phyloP scores from a whole-genome alignment of 2,329 filamentous ascomycete species.

The Fusarium xyrophilum region DNA sequence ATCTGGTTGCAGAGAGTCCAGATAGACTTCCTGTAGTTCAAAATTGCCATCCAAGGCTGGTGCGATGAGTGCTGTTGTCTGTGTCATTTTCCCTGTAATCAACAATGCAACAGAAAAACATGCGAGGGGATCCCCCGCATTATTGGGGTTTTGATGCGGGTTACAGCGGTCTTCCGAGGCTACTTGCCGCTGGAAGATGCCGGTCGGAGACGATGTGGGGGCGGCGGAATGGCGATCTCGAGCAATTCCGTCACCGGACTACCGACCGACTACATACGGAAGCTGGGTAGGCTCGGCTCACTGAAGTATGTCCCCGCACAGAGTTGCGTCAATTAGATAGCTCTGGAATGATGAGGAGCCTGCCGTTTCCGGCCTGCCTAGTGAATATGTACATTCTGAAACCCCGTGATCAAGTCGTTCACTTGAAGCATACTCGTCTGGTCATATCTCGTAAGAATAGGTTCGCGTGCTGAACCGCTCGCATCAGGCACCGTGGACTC shows the following conservation, averaged over 20 bases:
- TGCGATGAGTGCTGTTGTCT: constrained; percentile 9
- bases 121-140: neutral
- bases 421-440: constrained; percentile 13
- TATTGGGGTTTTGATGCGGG: neutral
- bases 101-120: neutral
- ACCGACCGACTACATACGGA: neutral
- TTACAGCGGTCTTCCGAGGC: neutral
- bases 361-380: neutral
- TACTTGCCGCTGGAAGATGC: constrained; percentile 7
- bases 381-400: constrained; percentile 4
- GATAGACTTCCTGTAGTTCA: neutral
- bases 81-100: neutral
- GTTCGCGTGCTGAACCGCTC: neutral
- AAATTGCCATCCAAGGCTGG: constrained; percentile 1
- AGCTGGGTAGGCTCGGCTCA: too few species aligned
- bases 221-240: neutral
- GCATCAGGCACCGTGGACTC: neutral
- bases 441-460: neutral
- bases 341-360: fast-evolving
- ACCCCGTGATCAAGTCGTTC: neutral
- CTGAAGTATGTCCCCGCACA: neutral
- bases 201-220: constrained; percentile 16
- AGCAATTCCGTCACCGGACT: neutral
- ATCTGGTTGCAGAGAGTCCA: constrained; percentile 1
- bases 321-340: too few species aligned